Evolutionary conservation across 2,329 filamentous ascomycete genomes (phyloP), one percentile per base, ranked within the genome.

Genomic region (Colletotrichum somersetense): DNA sequence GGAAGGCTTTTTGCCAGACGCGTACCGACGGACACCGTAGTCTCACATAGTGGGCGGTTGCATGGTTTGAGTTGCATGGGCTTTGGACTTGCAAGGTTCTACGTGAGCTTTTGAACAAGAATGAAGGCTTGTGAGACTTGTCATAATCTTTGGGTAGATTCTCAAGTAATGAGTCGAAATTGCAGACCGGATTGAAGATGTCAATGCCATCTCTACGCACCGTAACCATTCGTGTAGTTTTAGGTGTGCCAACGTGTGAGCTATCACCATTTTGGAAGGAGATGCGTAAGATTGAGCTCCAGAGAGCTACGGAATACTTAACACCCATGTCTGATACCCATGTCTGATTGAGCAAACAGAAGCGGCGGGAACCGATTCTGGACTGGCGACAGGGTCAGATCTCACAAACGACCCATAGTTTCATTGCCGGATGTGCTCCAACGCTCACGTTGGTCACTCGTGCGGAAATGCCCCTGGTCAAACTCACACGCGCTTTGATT

Each of bases 1-100:
- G 0, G 79, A 79, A 63, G 81, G 80, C 1, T 55, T 80, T 1
- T 56, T 85, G 58, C 82, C 81, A 0, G 64, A 74, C 1, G 71
- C 73, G 0, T 73, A 73, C 6, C 42, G 70, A 8, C 44, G 30
- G 0, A 72, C 66, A 4, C 69, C 69, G 20, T 40, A 18, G 10
- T 12, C 38, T 12, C 12, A 2, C 12, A 20, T 14, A 4, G 52
- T 18, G 4, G 16, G 1, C 3, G 38, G 48, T 5, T 56, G 23
- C 18, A 18, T 3, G 10, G 11, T 10, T 11, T 0, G 11, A 38
- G 35, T 10, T 38, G 46, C 26, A 5, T 35, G 26, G 50, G 50
- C 26, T 53, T 14, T 48, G 3, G 56, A 46, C 18, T 11, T 65
- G 26, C 35, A 46, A 35, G 30, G 52, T 35, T n/a, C 8, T 1